Conservation (phyloP, 345 rosid genomes). For the Arabidopsis arenosa region DNA sequence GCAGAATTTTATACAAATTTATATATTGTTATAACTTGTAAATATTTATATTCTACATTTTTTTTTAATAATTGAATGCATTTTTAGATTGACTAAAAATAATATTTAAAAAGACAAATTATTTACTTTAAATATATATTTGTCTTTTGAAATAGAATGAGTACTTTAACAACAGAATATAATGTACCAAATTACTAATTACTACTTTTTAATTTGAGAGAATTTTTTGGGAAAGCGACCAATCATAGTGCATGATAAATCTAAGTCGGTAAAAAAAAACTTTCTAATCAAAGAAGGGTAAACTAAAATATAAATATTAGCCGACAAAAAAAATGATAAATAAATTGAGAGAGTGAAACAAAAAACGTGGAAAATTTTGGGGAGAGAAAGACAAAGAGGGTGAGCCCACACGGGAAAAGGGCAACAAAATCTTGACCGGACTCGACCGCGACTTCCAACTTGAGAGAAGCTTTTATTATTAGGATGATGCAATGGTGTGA, state of each 20-base stretch:
- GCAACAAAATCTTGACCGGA: slow-evolving; percentile 46
- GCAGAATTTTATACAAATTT: too few relatives aligned
- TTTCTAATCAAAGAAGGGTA: not conserved
- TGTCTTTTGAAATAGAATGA: too few relatives aligned
- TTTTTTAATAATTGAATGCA: too few relatives aligned
- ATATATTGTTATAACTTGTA: too few relatives aligned
- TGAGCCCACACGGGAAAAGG: slow-evolving; percentile 40
- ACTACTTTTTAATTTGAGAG: too few relatives aligned
- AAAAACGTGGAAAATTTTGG: slow-evolving; percentile 35
- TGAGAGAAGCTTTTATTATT: not conserved
- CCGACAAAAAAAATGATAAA: slow-evolving; percentile 8
- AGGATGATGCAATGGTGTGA: slow-evolving; percentile 36
- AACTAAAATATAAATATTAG: not conserved
- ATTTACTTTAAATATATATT: too few relatives aligned
- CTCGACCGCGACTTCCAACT: slow-evolving; percentile 50
- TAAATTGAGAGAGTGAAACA: not conserved
- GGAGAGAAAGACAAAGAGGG: slow-evolving; percentile 4
- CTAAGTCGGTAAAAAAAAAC: not conserved
- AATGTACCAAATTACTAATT: too few relatives aligned
- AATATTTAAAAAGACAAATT: too few relatives aligned
- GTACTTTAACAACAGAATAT: too few relatives aligned
- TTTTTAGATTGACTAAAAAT: too few relatives aligned
- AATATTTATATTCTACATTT: too few relatives aligned
- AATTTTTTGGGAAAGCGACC: not conserved
- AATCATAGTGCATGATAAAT: not conserved